Conservation (phyloP, 805 yeast genomes). For the Saccharomycopsis amapae region DNA sequence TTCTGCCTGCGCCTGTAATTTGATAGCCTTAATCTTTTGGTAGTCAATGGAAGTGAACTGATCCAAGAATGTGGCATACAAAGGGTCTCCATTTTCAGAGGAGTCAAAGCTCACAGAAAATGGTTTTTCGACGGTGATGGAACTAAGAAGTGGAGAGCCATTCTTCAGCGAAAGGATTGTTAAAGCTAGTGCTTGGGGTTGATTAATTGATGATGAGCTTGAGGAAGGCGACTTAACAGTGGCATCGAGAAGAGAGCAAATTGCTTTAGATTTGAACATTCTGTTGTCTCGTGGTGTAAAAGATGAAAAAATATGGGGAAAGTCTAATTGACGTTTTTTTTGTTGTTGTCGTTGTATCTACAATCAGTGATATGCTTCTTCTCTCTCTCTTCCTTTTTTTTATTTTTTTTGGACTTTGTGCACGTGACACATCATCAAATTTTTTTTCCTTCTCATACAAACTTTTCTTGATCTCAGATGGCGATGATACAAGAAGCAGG, state of each 20-base stretch:
- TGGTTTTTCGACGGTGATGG: constrained; percentile 5
- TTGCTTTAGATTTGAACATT: constrained; percentile 17
- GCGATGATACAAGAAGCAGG: too few relatives aligned
- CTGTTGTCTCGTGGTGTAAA: neutral
- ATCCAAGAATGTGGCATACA: constrained; percentile 15
- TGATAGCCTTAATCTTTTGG: constrained; percentile 7
- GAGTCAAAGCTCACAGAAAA: constrained; percentile 4
- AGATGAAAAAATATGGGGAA: neutral
- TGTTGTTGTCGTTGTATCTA: too few relatives aligned
- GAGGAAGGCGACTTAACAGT: constrained; percentile 1
- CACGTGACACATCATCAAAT: neutral
- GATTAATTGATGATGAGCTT: neutral
- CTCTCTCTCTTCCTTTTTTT: neutral
- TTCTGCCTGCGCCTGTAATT: neutral
- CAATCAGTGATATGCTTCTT: too few relatives aligned
- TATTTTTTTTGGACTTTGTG: neutral
- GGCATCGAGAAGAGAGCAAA: constrained; percentile 9
- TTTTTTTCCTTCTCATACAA: neutral
- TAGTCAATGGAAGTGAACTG: constrained; percentile 19
- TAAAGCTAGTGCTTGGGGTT: constrained; percentile 9
- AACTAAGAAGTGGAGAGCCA: constrained; percentile 16
- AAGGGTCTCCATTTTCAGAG: neutral
- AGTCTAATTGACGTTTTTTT: neutral
- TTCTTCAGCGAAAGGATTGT: constrained; percentile 12
- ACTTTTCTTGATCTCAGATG: too few relatives aligned